phyloP scores from a whole-genome alignment of 192 early-diverging fungal species.

The Piromyces sp. region DNA sequence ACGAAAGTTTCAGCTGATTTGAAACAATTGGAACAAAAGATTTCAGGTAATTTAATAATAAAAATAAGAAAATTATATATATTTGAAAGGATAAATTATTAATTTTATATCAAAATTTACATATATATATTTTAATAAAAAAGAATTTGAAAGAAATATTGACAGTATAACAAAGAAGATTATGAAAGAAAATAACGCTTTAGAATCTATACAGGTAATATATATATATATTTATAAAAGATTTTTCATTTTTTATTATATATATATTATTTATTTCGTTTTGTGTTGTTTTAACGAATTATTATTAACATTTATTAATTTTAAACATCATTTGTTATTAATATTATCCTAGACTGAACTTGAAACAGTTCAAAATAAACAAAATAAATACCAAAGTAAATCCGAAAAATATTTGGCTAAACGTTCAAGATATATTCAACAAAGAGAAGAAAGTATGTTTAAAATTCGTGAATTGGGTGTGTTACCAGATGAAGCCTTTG shows the following conservation, averaged over 20 bases:
- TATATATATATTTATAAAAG: neutral
- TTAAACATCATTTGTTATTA: too few species aligned
- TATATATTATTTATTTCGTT: too few species aligned
- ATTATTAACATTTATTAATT: too few species aligned
- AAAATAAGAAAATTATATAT: neutral
- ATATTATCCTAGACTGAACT: neutral
- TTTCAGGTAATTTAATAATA: neutral
- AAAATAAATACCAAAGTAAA: neutral
- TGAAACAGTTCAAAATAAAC: neutral
- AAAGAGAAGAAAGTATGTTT: slow-evolving; percentile 69
- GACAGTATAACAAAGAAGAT: neutral
- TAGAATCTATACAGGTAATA: neutral
- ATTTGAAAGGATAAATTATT: too few species aligned
- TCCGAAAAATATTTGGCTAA: neutral
- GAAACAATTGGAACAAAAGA: neutral
- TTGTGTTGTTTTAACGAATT: too few species aligned
- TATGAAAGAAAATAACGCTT: neutral
- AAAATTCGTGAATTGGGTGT: slow-evolving; percentile 91
- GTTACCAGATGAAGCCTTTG: slow-evolving; percentile 79
- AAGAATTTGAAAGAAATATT: neutral
- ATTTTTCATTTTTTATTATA: too few species aligned
- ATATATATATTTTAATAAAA: too few species aligned
- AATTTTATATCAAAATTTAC: too few species aligned
- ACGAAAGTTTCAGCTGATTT: neutral
- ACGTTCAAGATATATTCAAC: slow-evolving; percentile 20